Base-by-base conservation (phyloP, 805 yeast genomes). In the Komagataella ulmi region DNA sequence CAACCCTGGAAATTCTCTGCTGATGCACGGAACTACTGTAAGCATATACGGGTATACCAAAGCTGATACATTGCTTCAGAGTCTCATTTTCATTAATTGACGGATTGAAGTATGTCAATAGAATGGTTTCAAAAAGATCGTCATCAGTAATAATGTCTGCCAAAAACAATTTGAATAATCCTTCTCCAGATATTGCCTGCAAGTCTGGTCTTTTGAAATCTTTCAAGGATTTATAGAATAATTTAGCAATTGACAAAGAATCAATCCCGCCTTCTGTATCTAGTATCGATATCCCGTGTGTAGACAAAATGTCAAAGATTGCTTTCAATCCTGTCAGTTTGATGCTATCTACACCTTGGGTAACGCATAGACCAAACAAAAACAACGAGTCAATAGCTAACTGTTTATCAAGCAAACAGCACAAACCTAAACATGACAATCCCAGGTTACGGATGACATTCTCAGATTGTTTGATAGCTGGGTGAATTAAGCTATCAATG, bases 41-140 rank as follows among this genome's bases (percentile, higher is more conserved):
- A 44, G 93, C 81, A 63, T 86, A 88, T 0, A 86, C 95, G 0
- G 97, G 97, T 17, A 90, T 72, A 62, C 96, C 89, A 60, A 87
- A 90, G 7, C 93, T 79, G 54, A 90, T 75, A 0, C 86, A 85
- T 64, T 90, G 97, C 49, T 81, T 72, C 54, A 90, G 69, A 14
- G 81, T 77, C 52, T 78, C 83, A 58, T 88, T 88, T 4, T 71
- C 66, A 4, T 77, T 65, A 51, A 83, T 82, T 3, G 69, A 64
- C 0, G 93, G 89, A 51, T 84, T 81, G 67, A 87, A 90, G 60
- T 88, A 91, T 0, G 85, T 75, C 51, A 86, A 65, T 3, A 89
- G 66, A 51, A 90, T 70, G 0, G 85, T 77, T 60, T 85, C 90
- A 58, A 85, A 76, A 44, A 88, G 66, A 52, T 83, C 87, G 53